Evolutionary conservation across 768 basidiomycete genomes (phyloP), one percentile per base, ranked within the genome.

Genomic region (Tephrocybe sp.): DNA sequence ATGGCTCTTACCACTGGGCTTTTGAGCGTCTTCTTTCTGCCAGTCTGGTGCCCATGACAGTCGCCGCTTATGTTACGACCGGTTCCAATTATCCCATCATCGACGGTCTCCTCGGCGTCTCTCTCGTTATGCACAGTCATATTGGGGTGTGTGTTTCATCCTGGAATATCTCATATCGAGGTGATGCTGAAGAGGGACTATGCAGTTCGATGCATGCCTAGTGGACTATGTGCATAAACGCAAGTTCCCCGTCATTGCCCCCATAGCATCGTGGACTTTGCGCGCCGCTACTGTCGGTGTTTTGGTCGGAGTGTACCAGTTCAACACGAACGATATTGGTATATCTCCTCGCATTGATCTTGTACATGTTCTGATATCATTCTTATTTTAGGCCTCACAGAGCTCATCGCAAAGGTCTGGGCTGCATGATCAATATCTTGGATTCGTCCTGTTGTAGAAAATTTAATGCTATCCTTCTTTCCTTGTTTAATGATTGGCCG

Each of bases 271-370:
- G n/a, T 98, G 96, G 96, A 66, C 74, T 7, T 75, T 98, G 47
- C 79, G 93, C 39, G 68, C 80, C 5, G 73, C 84, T 5, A 98
- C 97, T 24, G 81, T 86, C 31, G 92, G 84, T 18, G 83, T 89
- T 4, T 77, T 94, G 44, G 83, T 92, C 37, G 96, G 97, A 13
- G 80, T 98, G 5, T 99, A 97, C 73, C 89, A 97, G 68, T 98
- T 98, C 77, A 98, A 98, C 74, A 98, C 97, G 35, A 93, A 96
- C 64, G 96, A 98, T 65, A 85, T 99, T 55, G 95, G 97, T 97
- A 59, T 57, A 89, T 77, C 7, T n/a, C n/a, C n/a, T n/a, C n/a
- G n/a, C n/a, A n/a, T n/a, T 38, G 9, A 25, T 26, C 7, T 31
- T 9, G 45, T 47, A 12, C 5, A 30, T 43, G 39, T 15, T 9